A percentile compares a stretch with the other conserved stretches of the same genome.
These are phyloP conservation scores for Chlorociboria aeruginascens DNA, from an alignment of 495 filamentous ascomycete genomes.

Conservation along the genomic window DNA sequence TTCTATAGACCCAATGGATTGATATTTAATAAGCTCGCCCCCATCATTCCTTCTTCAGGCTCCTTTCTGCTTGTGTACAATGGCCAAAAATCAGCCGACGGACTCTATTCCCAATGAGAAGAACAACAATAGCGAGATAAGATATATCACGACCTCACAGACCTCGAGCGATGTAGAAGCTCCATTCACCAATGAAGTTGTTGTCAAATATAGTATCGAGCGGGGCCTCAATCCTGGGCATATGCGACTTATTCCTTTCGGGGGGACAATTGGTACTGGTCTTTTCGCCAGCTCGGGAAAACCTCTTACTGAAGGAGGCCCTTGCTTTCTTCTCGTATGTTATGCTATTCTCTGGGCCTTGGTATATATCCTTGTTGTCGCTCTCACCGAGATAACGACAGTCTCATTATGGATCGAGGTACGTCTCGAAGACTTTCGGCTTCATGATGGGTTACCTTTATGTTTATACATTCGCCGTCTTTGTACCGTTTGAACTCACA, in stretches of 20 bases:
- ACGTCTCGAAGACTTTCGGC: conserved; percentile 62
- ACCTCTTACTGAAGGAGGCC: conserved; percentile 49
- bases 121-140: no score
- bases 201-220: no score
- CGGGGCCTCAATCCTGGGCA: no score
- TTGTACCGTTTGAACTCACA: conserved; percentile 60
- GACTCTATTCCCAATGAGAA: no score
- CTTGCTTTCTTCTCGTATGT: conserved; percentile 53
- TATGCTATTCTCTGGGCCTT: conserved; percentile 54
- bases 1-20: no score
- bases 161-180: no score
- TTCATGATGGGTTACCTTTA: conserved; percentile 75
- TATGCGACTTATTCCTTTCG: neutral
- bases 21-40: no score
- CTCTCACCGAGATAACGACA: conserved; percentile 59
- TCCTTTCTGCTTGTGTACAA: no score
- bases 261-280: conserved; percentile 47
- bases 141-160: no score
- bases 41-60: no score
- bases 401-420: conserved; percentile 58
- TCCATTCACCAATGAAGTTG: no score
- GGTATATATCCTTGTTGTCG: conserved; percentile 48
- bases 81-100: no score
- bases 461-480: conserved; percentile 49
- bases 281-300: conserved; percentile 61